phyloP scores from a whole-genome alignment of 805 yeast genomes.

The Candida fluviatilis region DNA sequence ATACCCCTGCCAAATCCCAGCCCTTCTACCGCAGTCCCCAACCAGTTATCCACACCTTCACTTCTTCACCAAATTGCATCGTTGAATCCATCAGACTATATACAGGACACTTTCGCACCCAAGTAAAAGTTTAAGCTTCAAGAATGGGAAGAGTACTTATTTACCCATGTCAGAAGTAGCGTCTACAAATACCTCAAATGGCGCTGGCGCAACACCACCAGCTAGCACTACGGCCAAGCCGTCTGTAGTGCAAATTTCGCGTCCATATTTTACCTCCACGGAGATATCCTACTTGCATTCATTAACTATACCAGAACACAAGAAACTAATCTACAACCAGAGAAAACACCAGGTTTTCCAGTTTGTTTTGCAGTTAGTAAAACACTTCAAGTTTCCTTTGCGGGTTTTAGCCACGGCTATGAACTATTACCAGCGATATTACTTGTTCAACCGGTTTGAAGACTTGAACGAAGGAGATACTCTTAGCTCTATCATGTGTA shows the following conservation, averaged over 20 bases:
- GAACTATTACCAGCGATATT: conserved; percentile 68
- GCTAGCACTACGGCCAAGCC: conserved; percentile 8
- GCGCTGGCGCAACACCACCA: background rate
- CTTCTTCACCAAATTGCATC: too few species aligned
- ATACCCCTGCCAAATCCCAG: too few species aligned
- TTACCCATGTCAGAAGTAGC: background rate
- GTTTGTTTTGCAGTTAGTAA: conserved; percentile 50
- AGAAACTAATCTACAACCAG: conserved; percentile 43
- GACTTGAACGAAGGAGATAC: conserved; percentile 23
- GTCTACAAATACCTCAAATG: background rate
- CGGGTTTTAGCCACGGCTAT: conserved; percentile 66
- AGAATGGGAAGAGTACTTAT: too few species aligned
- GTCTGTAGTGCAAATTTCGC: conserved; percentile 39
- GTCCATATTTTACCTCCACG: conserved; percentile 56
- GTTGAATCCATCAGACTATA: too few species aligned
- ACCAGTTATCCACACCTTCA: too few species aligned
- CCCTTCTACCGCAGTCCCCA: too few species aligned
- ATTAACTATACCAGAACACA: conserved; percentile 47
- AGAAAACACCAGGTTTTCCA: conserved; percentile 51
- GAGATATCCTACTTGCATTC: conserved; percentile 51
- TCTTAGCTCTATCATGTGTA: conserved; percentile 2
- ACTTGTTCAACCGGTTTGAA: conserved; percentile 59
- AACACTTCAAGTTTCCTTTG: conserved; percentile 60
- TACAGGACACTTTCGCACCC: too few species aligned
- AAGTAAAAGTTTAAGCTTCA: too few species aligned